phyloP scores from a whole-genome alignment of 2,329 filamentous ascomycete species.

The Phialocephala sp. region DNA sequence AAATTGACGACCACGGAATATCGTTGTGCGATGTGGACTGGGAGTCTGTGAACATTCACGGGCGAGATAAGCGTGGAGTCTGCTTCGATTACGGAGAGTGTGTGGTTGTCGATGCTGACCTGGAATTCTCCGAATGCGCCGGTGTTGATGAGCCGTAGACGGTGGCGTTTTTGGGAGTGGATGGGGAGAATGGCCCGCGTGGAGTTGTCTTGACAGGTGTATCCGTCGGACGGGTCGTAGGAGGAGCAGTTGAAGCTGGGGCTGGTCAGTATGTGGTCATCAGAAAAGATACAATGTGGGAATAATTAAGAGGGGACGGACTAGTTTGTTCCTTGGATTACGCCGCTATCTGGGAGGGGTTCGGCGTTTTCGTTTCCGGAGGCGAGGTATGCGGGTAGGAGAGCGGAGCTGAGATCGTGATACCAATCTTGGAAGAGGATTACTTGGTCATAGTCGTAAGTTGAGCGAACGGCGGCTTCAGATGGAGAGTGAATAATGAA shows the following conservation, averaged over 20 bases:
- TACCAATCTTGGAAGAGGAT: constrained; percentile 64
- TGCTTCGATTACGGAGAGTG: constrained; percentile 51
- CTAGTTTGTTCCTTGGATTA: constrained; percentile 27
- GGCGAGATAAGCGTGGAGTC: constrained; percentile 28
- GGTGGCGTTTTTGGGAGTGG: constrained; percentile 24
- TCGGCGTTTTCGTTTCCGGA: constrained; percentile 26
- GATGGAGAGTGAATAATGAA: constrained; percentile 63
- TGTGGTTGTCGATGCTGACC: constrained; percentile 31
- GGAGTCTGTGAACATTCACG: constrained; percentile 37
- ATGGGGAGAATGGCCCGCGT: constrained; percentile 15
- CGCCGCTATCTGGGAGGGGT: constrained; percentile 23
- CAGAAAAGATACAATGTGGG: background rate
- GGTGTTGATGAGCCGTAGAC: constrained; percentile 31
- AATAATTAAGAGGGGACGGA: background rate
- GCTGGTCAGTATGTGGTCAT: background rate
- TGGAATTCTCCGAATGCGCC: constrained; percentile 26
- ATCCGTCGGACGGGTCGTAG: background rate
- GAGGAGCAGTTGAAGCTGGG: constrained; percentile 6
- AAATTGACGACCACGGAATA: constrained; percentile 60
- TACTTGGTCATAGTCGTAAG: constrained; percentile 64
- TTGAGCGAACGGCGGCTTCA: constrained; percentile 43
- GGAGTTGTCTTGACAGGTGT: constrained; percentile 16
- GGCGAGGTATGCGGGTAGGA: constrained; percentile 45
- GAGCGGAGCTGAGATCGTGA: constrained; percentile 54
- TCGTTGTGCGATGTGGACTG: constrained; percentile 59